Percentiles rank a stretch among this genome's conserved stretches.
Evolutionary conservation across 2,329 filamentous ascomycete species (phyloP).

Genomic region (Fusarium continuum): DNA sequence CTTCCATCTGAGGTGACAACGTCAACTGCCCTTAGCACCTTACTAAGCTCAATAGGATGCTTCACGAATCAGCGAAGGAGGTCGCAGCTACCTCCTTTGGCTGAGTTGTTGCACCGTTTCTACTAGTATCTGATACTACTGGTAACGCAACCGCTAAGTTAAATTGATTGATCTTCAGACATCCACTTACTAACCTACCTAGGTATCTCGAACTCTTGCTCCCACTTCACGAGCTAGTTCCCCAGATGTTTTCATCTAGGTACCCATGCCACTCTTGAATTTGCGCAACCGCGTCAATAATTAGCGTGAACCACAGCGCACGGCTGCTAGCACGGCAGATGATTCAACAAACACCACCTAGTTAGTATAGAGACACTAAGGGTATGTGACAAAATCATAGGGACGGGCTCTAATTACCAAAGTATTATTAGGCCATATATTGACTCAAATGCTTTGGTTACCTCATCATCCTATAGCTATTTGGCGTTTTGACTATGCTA

Average conservation of each 20-base stretch:
- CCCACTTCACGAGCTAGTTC: constrained; percentile 18
- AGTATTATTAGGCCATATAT: too few species aligned
- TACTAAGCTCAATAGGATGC: neutral
- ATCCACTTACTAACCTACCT: too few species aligned
- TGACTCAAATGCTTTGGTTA: too few species aligned
- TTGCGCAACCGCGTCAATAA: constrained; percentile 21
- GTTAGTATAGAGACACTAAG: too few species aligned
- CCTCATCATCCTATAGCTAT: too few species aligned
- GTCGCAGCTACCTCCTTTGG: neutral
- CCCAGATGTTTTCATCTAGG: constrained; percentile 26
- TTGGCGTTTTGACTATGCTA: too few species aligned
- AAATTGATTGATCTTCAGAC: constrained; percentile 14
- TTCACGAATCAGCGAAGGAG: neutral
- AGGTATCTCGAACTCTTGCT: constrained; percentile 20
- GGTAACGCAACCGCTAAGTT: neutral
- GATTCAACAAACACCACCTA: too few species aligned
- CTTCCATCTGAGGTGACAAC: neutral
- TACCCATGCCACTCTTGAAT: constrained; percentile 18
- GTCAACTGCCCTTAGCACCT: neutral
- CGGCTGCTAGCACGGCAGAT: constrained; percentile 25
- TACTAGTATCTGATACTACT: neutral
- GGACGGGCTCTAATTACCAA: too few species aligned
- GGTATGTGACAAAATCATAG: too few species aligned
- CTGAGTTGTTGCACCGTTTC: neutral
- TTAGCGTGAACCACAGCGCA: constrained; percentile 13